A percentile compares a stretch with the other conserved stretches of the same genome.
Evolutionary conservation across 352 stramenopile species (phyloP).

Genomic region (Phytopythium cucurbitacearum): DNA sequence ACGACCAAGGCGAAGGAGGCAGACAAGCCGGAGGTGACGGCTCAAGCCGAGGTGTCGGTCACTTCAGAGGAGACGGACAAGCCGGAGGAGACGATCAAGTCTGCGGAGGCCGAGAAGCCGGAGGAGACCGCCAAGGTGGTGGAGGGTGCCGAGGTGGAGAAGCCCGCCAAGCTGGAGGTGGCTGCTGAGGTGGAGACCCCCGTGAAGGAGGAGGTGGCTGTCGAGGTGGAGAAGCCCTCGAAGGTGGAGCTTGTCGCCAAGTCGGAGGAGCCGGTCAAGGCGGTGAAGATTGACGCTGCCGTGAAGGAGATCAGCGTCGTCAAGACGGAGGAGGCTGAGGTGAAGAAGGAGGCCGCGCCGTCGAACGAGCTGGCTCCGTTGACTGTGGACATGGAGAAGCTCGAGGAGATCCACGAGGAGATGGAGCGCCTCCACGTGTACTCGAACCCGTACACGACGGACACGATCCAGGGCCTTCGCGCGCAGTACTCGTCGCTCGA

Average conservation of each 20-base stretch:
- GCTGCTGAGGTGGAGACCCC: slow-evolving; percentile 19
- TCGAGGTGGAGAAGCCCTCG: background rate
- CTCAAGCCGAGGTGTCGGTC: slow-evolving; percentile 1
- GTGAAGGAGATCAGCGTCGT: slow-evolving; percentile 6
- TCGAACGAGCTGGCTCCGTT: slow-evolving; percentile 31
- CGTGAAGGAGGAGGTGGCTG: slow-evolving; percentile 17
- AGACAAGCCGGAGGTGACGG: slow-evolving; percentile 2
- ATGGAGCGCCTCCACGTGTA: slow-evolving; percentile 82
- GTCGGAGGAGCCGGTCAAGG: slow-evolving; percentile 10
- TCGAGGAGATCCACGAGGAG: slow-evolving; percentile 82
- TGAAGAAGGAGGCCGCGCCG: slow-evolving; percentile 20
- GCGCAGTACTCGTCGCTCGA: slow-evolving; percentile 83
- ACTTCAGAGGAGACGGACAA: slow-evolving; percentile 5
- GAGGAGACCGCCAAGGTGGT: slow-evolving; percentile 13
- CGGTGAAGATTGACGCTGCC: slow-evolving; percentile 8
- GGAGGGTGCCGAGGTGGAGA: slow-evolving; percentile 10
- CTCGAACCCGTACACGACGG: slow-evolving; percentile 86
- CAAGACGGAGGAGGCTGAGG: slow-evolving; percentile 17
- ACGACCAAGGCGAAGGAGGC: slow-evolving; percentile 3
- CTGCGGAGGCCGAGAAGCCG: background rate
- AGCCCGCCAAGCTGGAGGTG: slow-evolving; percentile 23
- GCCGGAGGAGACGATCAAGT: background rate
- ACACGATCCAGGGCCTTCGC: slow-evolving; percentile 87
- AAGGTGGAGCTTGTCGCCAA: slow-evolving; percentile 6
- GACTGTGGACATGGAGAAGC: slow-evolving; percentile 73